Evolutionary conservation across 2,329 filamentous ascomycete species (phyloP).

Genomic region (Calonectria henricotiae): DNA sequence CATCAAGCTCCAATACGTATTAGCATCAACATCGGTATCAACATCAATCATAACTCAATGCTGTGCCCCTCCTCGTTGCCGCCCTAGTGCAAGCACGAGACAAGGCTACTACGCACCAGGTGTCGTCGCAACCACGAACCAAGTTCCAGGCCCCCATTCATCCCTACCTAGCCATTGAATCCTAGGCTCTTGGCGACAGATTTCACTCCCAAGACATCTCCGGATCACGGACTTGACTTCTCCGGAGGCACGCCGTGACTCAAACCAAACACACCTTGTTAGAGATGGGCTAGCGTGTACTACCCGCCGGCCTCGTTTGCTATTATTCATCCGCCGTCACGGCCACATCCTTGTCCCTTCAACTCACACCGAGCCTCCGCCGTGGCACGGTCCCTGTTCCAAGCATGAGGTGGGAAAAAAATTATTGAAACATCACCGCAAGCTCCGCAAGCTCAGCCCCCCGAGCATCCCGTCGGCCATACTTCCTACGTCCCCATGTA

Average conservation of each 20-base stretch:
- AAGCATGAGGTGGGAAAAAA: constrained; percentile 18
- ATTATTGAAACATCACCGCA: background rate
- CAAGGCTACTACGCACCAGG: constrained; percentile 40
- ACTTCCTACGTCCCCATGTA: constrained; percentile 22
- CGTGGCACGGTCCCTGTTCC: constrained; percentile 17
- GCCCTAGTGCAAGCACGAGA: constrained; percentile 35
- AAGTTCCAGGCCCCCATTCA: constrained; percentile 48
- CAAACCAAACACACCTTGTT: constrained; percentile 31
- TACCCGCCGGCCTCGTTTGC: constrained; percentile 15
- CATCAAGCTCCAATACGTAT: background rate
- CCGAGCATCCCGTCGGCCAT: constrained; percentile 30
- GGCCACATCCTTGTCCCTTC: constrained; percentile 18
- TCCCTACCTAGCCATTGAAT: constrained; percentile 30
- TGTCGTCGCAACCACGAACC: constrained; percentile 48
- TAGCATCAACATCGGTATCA: constrained; percentile 16
- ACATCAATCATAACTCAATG: constrained; percentile 47
- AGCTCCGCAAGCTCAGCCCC: constrained; percentile 27
- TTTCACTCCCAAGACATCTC: constrained; percentile 35
- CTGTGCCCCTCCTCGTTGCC: constrained; percentile 45
- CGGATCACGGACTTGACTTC: constrained; percentile 34
- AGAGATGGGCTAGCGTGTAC: constrained; percentile 23
- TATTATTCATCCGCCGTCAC: background rate
- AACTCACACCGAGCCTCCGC: constrained; percentile 19
- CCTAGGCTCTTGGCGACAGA: constrained; percentile 23
- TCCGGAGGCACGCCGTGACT: constrained; percentile 34